Evolutionary conservation across 2,329 filamentous ascomycete genomes (phyloP).

Genomic region (Ceratocystis lukuohia): DNA sequence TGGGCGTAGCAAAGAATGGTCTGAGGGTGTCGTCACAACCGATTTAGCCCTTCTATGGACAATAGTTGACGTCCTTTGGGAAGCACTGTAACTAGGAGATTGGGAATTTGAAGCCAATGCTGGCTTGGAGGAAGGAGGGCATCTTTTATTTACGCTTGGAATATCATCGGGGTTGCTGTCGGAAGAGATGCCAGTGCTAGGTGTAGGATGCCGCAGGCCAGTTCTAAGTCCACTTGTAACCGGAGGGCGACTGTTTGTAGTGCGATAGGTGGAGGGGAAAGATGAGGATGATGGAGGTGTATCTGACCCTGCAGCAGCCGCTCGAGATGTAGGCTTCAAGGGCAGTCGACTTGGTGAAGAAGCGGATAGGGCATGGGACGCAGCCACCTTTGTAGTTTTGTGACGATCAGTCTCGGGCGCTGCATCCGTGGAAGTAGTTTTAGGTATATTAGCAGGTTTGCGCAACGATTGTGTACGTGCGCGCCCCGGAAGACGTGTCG

Average conservation of each 20-base stretch:
- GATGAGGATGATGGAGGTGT: background rate
- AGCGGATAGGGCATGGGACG: slow-evolving; percentile 15
- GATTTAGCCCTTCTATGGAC: slow-evolving; percentile 13
- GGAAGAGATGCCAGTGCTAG: slow-evolving; percentile 11
- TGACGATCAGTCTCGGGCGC: slow-evolving; percentile 24
- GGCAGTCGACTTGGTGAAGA: slow-evolving; percentile 39
- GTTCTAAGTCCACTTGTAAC: background rate
- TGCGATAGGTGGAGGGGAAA: background rate
- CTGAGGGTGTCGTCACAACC: background rate
- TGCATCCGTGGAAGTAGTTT: background rate
- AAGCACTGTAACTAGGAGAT: background rate
- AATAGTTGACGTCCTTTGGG: slow-evolving; percentile 1
- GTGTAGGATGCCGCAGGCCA: background rate
- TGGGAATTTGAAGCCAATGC: background rate
- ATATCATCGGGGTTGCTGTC: background rate
- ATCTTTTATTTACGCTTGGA: slow-evolving; percentile 20
- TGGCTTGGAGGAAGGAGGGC: slow-evolving; percentile 26
- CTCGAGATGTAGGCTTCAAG: slow-evolving; percentile 30
- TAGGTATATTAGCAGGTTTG: slow-evolving; percentile 26
- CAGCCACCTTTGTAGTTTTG: slow-evolving; percentile 18
- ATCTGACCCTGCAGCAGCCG: background rate
- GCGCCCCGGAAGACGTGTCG: slow-evolving; percentile 33
- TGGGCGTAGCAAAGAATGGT: background rate
- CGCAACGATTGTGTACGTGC: slow-evolving; percentile 35
- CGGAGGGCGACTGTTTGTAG: background rate